Evolutionary conservation across 352 stramenopile genomes (phyloP), one percentile per base, ranked within the genome.

Genomic region (Pythium chondricola): DNA sequence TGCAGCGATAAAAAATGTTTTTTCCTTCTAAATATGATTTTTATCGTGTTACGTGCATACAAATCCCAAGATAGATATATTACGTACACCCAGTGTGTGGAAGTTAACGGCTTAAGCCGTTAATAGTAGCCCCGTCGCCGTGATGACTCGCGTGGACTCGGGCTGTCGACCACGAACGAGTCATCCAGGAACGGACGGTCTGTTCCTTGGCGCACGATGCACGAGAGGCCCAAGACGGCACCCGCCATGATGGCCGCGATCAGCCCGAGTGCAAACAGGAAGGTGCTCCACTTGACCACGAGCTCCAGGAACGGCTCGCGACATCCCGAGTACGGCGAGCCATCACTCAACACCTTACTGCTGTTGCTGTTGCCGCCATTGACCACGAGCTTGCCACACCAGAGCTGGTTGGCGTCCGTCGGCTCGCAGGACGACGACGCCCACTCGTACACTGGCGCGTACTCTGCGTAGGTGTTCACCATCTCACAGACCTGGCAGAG

Each of bases 321-420:
- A 42, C 82, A 93, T 43, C 79, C 64, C 37, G 74, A 61, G 71
- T 88, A 93, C 7, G 80, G 80, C 9, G 78, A 64, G 45, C 71
- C 67, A 13, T 56, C 65, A 6, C 33, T 39, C 10, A 68, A 83
- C 5, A 64, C 57, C 45, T 67, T 74, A 27, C 56, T 54, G n/a
- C 55, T 31, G 26, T 21, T 22, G 30, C 24, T 49, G 37, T 30
- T 48, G 20, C 48, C 55, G 16, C 51, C 52, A 6, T 50, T 53
- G 24, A 85, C 44, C 43, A 93, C 58, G 53, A 90, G 85, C 17
- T 57, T 44, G 35, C 72, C 73, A 39, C 82, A 93, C 79, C 80
- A 93, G 46, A 73, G 20, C 57, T 85, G 68, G 46, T 86, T 89
- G 32, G 56, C 31, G 29, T 58, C 56, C 9, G 65, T 74, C 21